Evolutionary conservation across 805 yeast genomes (phyloP), one percentile per base, ranked within the genome.

Genomic region (Starmerella sirachaensis): DNA sequence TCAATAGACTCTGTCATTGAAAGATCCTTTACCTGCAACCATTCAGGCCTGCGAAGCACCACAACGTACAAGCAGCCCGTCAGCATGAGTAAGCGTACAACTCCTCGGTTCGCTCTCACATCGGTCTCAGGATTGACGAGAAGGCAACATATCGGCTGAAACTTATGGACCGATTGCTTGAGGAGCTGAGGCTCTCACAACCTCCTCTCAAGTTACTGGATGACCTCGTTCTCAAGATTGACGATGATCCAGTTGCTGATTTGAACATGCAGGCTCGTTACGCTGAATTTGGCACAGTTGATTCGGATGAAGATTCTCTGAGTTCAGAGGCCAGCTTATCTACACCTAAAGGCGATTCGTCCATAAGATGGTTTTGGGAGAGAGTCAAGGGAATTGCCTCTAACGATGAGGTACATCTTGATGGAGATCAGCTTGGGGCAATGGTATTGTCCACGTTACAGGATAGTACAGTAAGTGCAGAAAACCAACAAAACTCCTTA

Each of bases 401-500:
- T 4, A n/a, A 13, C 5, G 33, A 35, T n/a, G 37, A 14, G n/a
- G 19, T 35, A 2, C 29, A 26, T 1, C 9, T 48, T 17, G 46
- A 44, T 7, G 41, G 36, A 13, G 12, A 23, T 1, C 43, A 46
- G 16, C 33, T 48, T 5, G 33, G 28, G 8, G 28, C 30, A 3
- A 31, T 43, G 19, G 25, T 45, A 11, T 4, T 38, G 8, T 32
- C 24, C 16, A n/a, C 29, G 3, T 30, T 50, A 29, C 19, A 17
- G 6, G 48, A 72, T 3, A 48, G 53, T 2, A 50, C 64, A 0
- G 61, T 62, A 14, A 47, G 60, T 6, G 59, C 74, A 29, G 79
- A 72, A 24, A 74, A 70, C 26, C 51, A 81, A 10, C 94, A 86
- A 52, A 74, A 81, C 5, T 61, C 72, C 6, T 59, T 91, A 29